Base-by-base conservation (phyloP, 2,329 filamentous ascomycete species). In the Curvularia eragrostidis region DNA sequence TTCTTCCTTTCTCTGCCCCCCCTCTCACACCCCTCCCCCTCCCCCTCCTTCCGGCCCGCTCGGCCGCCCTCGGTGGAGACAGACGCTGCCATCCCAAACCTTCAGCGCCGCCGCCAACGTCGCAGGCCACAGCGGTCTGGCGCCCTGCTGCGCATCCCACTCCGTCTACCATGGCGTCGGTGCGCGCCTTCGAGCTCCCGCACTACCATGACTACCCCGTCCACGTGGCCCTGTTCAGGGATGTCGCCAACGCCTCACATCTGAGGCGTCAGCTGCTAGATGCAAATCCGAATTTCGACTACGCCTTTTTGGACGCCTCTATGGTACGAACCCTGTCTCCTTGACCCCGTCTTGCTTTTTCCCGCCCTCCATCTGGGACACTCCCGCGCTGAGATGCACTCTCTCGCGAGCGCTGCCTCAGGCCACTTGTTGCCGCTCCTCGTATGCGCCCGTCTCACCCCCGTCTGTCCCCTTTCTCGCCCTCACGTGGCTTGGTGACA, bases 231-330 rank as follows among this genome's bases (percentile, higher is more conserved):
- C 80, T 97, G 30, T 97, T 95, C 80, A 84, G 82, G 21, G 81
- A 91, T 74, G 86, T 98, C 55, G 75, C 84, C 61, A 99, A 99
- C 75, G 85, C 92, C 10, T 78, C 85, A 0, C 93, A 89, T 71
- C 82, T 99, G 42, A 89, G 93, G 51, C 83, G 89, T 66, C 93
- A 97, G 79, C 86, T 99, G 5, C 82, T 98, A n/a, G 84, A 87
- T 5, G 90, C 91, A 51, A 97, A 98, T 73, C 72, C 86, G 10
- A 88, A 89, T 8, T 98, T 93, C 69, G 93, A 98, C 77, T 98
- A 98, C 81, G 93, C 93, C 32, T 90, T 99, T 65, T 85, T 99
- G 46, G 94, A 99, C 78, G 93, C 93, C 19, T 87, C 86, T 44
- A 86, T 91, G 75, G 89, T 93, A 82, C 54, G 72, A 34, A 18